Conservation (phyloP, 352 stramenopile genomes). For the Pythium phragmitis region DNA sequence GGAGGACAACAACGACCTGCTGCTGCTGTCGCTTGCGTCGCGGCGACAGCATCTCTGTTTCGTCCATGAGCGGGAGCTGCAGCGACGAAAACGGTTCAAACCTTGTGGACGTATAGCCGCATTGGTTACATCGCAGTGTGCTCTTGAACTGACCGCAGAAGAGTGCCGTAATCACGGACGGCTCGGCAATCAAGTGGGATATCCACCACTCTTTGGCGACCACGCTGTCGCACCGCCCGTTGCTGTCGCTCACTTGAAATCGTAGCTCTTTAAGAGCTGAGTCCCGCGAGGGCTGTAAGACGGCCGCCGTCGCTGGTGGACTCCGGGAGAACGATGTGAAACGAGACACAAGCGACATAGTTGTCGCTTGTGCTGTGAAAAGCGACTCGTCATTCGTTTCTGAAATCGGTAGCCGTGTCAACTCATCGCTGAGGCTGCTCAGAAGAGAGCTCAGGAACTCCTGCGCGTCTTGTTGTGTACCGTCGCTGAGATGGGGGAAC, state of each 20-base stretch:
- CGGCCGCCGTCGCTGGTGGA: background rate
- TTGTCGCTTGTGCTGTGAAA: background rate
- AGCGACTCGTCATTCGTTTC: background rate
- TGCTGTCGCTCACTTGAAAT: conserved; percentile 89
- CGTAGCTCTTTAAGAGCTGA: background rate
- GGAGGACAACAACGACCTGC: conserved; percentile 40
- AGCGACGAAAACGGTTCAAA: conserved; percentile 90
- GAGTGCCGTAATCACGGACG: conserved; percentile 93
- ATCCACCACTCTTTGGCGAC: conserved; percentile 97
- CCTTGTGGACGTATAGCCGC: conserved; percentile 74
- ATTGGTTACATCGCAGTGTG: conserved; percentile 87
- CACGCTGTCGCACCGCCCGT: conserved; percentile 91
- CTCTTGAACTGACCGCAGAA: conserved; percentile 98
- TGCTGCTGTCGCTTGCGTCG: conserved; percentile 13
- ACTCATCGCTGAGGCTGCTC: conserved; percentile 91
- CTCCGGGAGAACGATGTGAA: conserved; percentile 18
- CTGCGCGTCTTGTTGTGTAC: conserved; percentile 95
- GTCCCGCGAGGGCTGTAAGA: background rate
- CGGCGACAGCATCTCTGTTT: conserved; percentile 15
- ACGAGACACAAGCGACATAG: conserved; percentile 13
- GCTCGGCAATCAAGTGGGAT: conserved; percentile 93
- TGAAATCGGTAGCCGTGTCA: conserved; percentile 76
- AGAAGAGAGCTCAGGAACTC: conserved; percentile 94
- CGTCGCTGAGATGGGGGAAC: conserved; percentile 88
- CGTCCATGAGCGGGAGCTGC: conserved; percentile 49